Base-by-base conservation (phyloP, 495 filamentous ascomycete species). In the Penicillium flavigenum region DNA sequence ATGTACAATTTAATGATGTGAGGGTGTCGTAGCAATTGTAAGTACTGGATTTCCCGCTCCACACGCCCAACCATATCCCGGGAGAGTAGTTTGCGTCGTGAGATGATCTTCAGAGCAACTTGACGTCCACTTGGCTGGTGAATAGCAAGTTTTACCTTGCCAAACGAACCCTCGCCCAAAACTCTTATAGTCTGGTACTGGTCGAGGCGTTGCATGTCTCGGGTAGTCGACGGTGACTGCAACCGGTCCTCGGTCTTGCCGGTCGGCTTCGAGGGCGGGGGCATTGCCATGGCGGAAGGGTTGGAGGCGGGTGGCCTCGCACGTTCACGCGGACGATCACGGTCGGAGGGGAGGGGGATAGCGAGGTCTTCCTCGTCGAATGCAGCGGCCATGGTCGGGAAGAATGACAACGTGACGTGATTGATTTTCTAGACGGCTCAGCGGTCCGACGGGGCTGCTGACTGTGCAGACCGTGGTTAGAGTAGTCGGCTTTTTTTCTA, bases 1-100 rank as follows among this genome's bases (percentile, higher is more conserved):
- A n/a, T 74, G 67, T 81, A 97, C 90, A 98, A 80, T 74, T 98
- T 98, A 76, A 98, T 98, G 72, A 98, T 98, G 73, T 98, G 94
- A 47, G 94, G 94, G 75, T 98, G 94, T 55, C 94, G 83, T 38
- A 98, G 81, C 59, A 98, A 76, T 76, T 98, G 94, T 51, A 98
- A 82, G 68, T 98, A 98, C 68, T 96, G 92, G 57, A 98, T 98
- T 79, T 98, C 94, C 63, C 95, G 84, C 75, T 98, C 95, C 45
- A 98, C 93, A 47, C 94, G 81, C 46, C 94, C 94, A 31, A 93
- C 91, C 94, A 98, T 98, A 65, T 98, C 94, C 62, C 91, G 80
- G 56, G 89, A 96, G 49, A 96, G 88, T 62, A 98, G 81, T 78
- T 96, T 96, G 81, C 91, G 92, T 52, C 94, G 84, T 17, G 89